phyloP scores from a whole-genome alignment of 2,329 filamentous ascomycete species.

The Penicillium sp. region DNA sequence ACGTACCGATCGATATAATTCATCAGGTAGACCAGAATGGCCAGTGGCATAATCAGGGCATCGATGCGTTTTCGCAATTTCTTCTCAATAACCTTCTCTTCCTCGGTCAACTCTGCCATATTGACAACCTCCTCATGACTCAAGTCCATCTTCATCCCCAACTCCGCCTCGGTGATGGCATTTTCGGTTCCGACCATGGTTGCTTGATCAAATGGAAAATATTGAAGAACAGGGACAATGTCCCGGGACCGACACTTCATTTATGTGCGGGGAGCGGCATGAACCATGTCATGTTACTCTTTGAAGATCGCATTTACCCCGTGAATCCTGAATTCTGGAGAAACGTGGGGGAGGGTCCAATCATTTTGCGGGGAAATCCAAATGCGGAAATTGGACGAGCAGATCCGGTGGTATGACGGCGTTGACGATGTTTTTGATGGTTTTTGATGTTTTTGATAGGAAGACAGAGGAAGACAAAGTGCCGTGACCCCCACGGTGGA shows the following conservation, averaged over 20 bases:
- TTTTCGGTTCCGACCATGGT: slow-evolving; percentile 13
- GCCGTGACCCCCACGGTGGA: slow-evolving; percentile 3
- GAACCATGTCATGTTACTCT: not conserved
- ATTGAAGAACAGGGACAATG: not conserved
- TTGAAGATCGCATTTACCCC: slow-evolving; percentile 10
- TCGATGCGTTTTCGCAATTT: slow-evolving; percentile 41
- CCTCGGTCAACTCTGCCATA: slow-evolving; percentile 21
- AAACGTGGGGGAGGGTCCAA: slow-evolving; percentile 13
- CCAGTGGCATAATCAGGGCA: slow-evolving; percentile 40
- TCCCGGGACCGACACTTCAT: not conserved
- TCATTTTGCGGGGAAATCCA: slow-evolving; percentile 8
- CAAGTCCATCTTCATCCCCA: slow-evolving; percentile 23
- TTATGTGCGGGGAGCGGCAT: slow-evolving; percentile 5
- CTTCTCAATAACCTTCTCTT: slow-evolving; percentile 40
- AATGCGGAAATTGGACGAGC: not conserved
- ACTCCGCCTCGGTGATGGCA: slow-evolving; percentile 18
- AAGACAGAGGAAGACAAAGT: too few relatives aligned
- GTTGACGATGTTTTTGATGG: not conserved
- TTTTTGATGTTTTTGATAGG: not conserved
- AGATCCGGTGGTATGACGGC: not conserved
- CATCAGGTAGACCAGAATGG: slow-evolving; percentile 44
- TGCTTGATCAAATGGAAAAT: not conserved
- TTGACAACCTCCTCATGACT: slow-evolving; percentile 24
- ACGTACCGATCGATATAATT: slow-evolving; percentile 45
- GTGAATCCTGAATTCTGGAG: slow-evolving; percentile 1